Evolutionary conservation across 176 grass and related monocot genomes (phyloP), one percentile per base, ranked within the genome.

Genomic region (Triticum timopheevii): DNA sequence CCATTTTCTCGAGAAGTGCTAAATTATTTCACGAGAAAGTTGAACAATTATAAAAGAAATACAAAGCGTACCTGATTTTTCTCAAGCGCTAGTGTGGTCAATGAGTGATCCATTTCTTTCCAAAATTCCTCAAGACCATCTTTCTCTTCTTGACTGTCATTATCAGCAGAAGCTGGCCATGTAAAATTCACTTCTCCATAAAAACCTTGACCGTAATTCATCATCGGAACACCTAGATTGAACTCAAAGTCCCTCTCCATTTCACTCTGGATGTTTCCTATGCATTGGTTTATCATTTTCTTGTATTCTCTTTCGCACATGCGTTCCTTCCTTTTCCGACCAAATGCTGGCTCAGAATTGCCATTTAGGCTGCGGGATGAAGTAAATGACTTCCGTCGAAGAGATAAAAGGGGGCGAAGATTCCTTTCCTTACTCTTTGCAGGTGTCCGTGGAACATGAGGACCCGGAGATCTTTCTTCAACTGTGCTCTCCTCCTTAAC

Each of bases 21-120:
- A 73, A 39, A 11, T 61, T 17, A 24, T 77, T 80, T 68, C 49
- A 90, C 0, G 72, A 74, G 33, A 45, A 73, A 27, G 24, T 7
- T 22, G 2, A 59, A 73, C 4, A 78, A 54, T 62, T 62, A 61
- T 22, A 84, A 54, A 84, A 42, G 10, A 85, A 82, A 65, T 59
- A 59, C 19, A 59, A 73, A 10, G 62, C 44, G 0, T 23, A 98
- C 96, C 96, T 94, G 84, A 10, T 92, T 98, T 89, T 92, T 61
- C 68, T 95, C 88, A 91, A 90, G 79, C 61, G 84, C 84, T 65
- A 95, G 16, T 82, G 85, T 86, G 24, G 63, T 89, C 61, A 98
- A 71, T 88, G 86, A 90, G 86, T 92, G 86, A 56, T 98, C 93
- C 96, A 93, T 95, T 72, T 98, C 90, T 76, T 95, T 87, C 93